Base-by-base conservation (phyloP, 2,329 filamentous ascomycete species). In the Trichoderma arundinaceum region DNA sequence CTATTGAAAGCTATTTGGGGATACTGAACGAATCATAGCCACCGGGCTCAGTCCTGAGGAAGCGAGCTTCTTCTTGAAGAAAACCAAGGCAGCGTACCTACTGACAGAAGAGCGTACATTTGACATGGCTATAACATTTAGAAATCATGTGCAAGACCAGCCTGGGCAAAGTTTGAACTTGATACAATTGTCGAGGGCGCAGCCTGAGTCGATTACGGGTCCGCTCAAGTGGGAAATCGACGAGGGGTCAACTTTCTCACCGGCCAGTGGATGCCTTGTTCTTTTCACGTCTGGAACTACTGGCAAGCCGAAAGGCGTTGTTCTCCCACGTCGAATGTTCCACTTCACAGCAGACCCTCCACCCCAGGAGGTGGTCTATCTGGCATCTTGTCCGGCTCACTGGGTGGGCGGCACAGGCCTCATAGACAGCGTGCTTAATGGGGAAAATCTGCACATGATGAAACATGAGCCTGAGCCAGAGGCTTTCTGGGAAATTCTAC, bases 241-340 rank as follows among this genome's bases (percentile, higher is more conserved):
- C 12, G 19, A 41, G 8, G 12, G 0, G 2, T 28, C 38, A 33
- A 41, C 33, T 22, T 54, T 41, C 8, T 41, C 52, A 3, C 49
- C 64, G 2, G 4, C 46, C 2, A 60, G 68, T 1, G 69, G 68
- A 0, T 68, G 69, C 9, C n/a, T 71, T 90, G 90, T 83, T 46
- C 73, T 82, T 19, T 83, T 83, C 70, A 83, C 81, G 10, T 82
- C 80, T 66, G 82, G 81, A 9, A 83, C 81, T 13, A 82, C 81
- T 0, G 80, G 79, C 4, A 68, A 77, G 0, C 80, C 81, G 2
- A 84, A 84, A 68, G 80, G 77, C 66, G 91, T 92, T 1, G 83
- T 92, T 28, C 79, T 97, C 68, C 68, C 68, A 7, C 49, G 58
- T 12, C 43, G 38, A 13, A 54, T 54, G 52, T 54, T 54, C 12